Evolutionary conservation across 208 protist species (phyloP).

Genomic region (Leptomonas seymouri): DNA sequence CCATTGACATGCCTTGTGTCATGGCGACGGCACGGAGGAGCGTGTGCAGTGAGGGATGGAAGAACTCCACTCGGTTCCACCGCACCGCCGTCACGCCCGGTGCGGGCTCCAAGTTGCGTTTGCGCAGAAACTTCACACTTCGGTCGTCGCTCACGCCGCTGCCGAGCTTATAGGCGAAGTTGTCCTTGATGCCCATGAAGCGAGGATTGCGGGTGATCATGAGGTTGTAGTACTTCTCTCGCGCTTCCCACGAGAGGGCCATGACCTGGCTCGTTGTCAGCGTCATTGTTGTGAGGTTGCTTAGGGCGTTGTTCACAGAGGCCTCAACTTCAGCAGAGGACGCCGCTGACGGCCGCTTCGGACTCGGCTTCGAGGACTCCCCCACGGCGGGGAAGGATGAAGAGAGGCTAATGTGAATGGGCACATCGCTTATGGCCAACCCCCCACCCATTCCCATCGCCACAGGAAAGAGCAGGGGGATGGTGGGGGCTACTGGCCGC

Average conservation of each 20-base stretch:
- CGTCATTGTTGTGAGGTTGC: neutral
- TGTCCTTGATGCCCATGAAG: slow-evolving; percentile 50
- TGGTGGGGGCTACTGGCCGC: neutral
- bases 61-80: slow-evolving; percentile 75
- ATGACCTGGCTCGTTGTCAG: slow-evolving; percentile 23
- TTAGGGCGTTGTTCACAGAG: neutral
- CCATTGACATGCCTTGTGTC: slow-evolving; percentile 41
- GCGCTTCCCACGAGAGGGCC: slow-evolving; percentile 33
- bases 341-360: neutral
- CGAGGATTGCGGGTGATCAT: slow-evolving; percentile 31
- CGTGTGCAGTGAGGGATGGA: slow-evolving; percentile 51
- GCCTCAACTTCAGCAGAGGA: neutral
- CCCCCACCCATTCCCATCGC: slow-evolving; percentile 4
- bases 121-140: slow-evolving; percentile 57
- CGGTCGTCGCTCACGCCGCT: slow-evolving; percentile 35
- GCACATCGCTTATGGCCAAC: neutral
- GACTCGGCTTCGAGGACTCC: neutral
- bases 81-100: slow-evolving; percentile 47
- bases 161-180: slow-evolving; percentile 64
- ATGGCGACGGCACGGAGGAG: slow-evolving; percentile 43
- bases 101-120: slow-evolving; percentile 40
- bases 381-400: neutral
- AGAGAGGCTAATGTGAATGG: neutral
- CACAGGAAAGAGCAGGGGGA: neutral
- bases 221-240: slow-evolving; percentile 37